Conservation (phyloP, 202 grass and related monocot genomes). For the Brachypodium distachyon region DNA sequence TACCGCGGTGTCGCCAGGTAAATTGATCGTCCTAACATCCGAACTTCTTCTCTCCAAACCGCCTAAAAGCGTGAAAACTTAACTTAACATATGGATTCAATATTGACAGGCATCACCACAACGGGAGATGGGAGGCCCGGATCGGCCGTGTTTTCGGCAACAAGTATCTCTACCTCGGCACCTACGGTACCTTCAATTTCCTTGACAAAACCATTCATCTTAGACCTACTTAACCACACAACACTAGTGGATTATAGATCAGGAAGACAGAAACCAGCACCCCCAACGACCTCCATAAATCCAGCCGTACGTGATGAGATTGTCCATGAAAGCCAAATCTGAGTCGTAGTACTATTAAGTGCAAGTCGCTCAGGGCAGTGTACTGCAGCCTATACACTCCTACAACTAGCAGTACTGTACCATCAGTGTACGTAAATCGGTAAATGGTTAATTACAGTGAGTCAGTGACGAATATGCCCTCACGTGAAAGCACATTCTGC, state of each 20-base stretch:
- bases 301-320: not conserved
- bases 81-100: not conserved
- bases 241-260: no score
- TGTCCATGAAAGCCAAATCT: conserved; percentile 2
- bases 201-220: not conserved
- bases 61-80: not conserved
- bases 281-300: not conserved
- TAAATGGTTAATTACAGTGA: no score
- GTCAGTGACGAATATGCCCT: no score
- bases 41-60: not conserved
- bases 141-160: conserved; percentile 91
- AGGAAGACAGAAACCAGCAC: not conserved
- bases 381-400: not conserved
- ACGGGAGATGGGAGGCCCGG: conserved; percentile 94
- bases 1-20: conserved; percentile 92
- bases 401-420: no score
- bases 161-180: conserved; percentile 97
- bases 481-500: not conserved
- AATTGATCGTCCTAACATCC: not conserved
- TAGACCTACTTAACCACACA: not conserved
- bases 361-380: not conserved
- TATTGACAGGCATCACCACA: conserved; percentile 71
- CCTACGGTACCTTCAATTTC: conserved; percentile 53
- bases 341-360: not conserved
- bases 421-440: not conserved